These are phyloP conservation scores for Nigrograna mackinnonii DNA, from an alignment of 2,329 filamentous ascomycete species.

Conservation along the genomic window DNA sequence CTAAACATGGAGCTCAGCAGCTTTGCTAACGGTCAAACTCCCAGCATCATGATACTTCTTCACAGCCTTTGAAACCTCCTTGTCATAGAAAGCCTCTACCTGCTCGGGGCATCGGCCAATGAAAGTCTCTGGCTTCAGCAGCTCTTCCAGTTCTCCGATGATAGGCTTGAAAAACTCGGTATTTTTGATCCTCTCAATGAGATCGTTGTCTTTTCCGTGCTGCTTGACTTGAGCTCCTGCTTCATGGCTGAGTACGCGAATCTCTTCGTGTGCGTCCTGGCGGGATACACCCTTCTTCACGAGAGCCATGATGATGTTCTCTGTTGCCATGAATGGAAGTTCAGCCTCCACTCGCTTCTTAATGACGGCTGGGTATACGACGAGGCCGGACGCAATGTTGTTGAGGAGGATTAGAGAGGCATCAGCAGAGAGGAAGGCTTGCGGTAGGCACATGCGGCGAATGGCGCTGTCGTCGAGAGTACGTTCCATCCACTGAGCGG, in stretches of 20 bases:
- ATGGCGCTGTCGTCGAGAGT: conserved; percentile 78
- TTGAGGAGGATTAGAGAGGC: conserved; percentile 69
- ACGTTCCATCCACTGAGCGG: conserved; percentile 76
- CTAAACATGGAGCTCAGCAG: conserved; percentile 36
- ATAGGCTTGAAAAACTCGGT: conserved; percentile 76
- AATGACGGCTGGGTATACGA: conserved; percentile 79
- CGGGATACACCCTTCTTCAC: conserved; percentile 70
- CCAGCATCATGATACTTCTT: conserved; percentile 46
- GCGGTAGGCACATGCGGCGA: conserved; percentile 57
- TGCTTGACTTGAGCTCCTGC: conserved; percentile 72
- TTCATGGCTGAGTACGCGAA: conserved; percentile 78
- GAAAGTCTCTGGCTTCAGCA: conserved; percentile 67
- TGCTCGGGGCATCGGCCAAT: conserved; percentile 60
- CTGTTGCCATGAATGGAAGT: conserved; percentile 84
- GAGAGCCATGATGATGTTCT: conserved; percentile 65
- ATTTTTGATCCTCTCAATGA: conserved; percentile 75
- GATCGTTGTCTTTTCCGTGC: conserved; percentile 76
- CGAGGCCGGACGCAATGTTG: conserved; percentile 72
- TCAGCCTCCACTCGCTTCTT: conserved; percentile 70
- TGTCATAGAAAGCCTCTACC: conserved; percentile 56
- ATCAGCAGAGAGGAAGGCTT: conserved; percentile 53
- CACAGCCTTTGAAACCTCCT: conserved; percentile 53
- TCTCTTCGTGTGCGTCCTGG: conserved; percentile 86
- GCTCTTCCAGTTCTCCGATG: conserved; percentile 67
- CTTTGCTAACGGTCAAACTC: conserved; percentile 19